Evolutionary conservation across 352 stramenopile species (phyloP), one percentile per base, ranked within the genome.

Genomic region (Phytophthora foliorum): DNA sequence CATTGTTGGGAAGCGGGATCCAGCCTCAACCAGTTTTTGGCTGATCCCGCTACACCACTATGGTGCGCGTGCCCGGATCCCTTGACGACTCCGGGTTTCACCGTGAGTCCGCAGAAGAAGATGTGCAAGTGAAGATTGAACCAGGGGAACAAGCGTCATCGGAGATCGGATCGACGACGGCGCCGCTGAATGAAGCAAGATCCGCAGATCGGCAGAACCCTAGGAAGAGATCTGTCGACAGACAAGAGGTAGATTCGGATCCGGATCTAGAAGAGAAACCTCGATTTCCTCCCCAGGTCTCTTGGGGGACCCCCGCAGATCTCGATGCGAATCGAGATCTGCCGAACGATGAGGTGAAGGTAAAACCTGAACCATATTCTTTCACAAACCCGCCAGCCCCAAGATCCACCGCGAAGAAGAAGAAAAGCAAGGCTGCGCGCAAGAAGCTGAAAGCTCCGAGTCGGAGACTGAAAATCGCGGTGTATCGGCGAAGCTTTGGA

Each of bases 151-250:
- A 61, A 31, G 54, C 54, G 54, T 52, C 41, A 17, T 34, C 54
- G 54, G 39, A 61, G 0, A 9, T 44, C 39, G n/a, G 54, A 52
- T 53, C 39, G 27, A 51, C 54, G 54, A 52, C 41, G 54, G 32
- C 41, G 54, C n/a, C 41, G 54, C 54, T 61, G 41, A 61, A 61
- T 29, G 25, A 61, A 59, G 21, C 21, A 17, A 44, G 54, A 53
- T 45, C 54, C 39, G 39, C 54, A 24, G 25, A 53, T 52, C 25
- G 17, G 19, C 54, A 62, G 8, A 53, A 27, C 22, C 25, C 25
- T 32, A 29, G 54, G 54, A 53, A 17, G 54, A 62, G 24, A n/a
- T 62, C 25, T 61, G 27, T 11, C 17, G 38, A 32, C 17, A 29
- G 54, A 62, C 4, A 31, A 6, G 54, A 53, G 54, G 54, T 3